Base-by-base conservation (phyloP, 352 stramenopile genomes). In the Globisporangium solare region DNA sequence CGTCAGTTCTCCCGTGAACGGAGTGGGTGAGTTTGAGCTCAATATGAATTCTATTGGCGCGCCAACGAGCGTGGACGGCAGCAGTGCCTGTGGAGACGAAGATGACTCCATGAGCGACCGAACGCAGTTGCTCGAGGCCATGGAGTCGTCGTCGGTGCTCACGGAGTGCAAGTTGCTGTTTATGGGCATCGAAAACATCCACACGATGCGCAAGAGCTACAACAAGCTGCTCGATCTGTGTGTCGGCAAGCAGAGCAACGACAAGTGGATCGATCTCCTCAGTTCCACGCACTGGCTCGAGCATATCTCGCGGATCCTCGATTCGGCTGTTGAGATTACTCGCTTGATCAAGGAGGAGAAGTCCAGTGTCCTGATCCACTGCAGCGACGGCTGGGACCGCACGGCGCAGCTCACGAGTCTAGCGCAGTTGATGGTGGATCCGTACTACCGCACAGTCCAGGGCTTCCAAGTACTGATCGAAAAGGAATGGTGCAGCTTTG, bases 301-400 rank as follows among this genome's bases (percentile, higher is more conserved):
- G 42, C 80, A 92, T 56, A 72, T 89, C 14, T 90, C 82, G 45
- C 71, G 79, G 31, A 92, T 94, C 37, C 60, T 94, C 4, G 79
- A 91, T 45, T 89, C 84, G 8, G 76, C 84, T 2, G 74, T 92
- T n/a, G 82, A 94, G 64, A 92, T 92, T 54, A 82, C 88, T 6
- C 81, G 82, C 0, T 74, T 90, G n/a, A 64, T 94, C 21, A 83
- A 90, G 18, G 70, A 86, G 22, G 68, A 91, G 20, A 86, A 86
- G 64, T 94, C 90, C 3, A 97, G 96, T 17, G 92, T 99, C 17
- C 66, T 99, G 37, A 80, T 99, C 54, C 97, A 99, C 68, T 99
- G 97, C 67, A 98, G 90, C 51, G 96, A 99, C 58, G 97, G 97
- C 4, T 99, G 97, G 97, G 97, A 99, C 54, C 82, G 91, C 11